Conservation (phyloP, 768 basidiomycete genomes). For the Suillus bovinus region DNA sequence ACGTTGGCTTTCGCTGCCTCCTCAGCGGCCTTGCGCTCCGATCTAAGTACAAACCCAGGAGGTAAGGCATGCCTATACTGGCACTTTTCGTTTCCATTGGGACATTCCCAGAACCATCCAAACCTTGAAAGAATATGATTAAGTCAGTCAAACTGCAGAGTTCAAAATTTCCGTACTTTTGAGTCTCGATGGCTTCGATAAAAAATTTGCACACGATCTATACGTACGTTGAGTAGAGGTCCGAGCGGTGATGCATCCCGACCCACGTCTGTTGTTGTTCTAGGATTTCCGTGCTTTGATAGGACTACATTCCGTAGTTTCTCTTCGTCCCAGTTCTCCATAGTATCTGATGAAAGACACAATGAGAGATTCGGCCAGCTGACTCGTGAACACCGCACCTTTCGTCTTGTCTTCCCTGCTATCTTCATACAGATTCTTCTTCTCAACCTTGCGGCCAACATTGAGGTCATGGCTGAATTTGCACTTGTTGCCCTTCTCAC, state of each 20-base stretch:
- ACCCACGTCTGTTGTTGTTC: slow-evolving; percentile 86
- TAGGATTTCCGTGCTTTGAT: slow-evolving; percentile 87
- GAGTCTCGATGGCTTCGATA: slow-evolving; percentile 91
- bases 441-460: slow-evolving; percentile 88
- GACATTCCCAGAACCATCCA: slow-evolving; percentile 97
- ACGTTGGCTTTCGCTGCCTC: slow-evolving; percentile 87
- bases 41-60: slow-evolving; percentile 93
- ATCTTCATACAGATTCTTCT: slow-evolving; percentile 94
- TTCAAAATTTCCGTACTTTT: slow-evolving; percentile 54
- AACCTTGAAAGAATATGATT: slow-evolving; percentile 43
- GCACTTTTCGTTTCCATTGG: slow-evolving; percentile 77
- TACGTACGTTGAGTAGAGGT: slow-evolving; percentile 5
- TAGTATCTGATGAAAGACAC: slow-evolving; percentile 64
- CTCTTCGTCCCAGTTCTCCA: slow-evolving; percentile 97
- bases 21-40: slow-evolving; percentile 88
- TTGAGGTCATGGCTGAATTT: slow-evolving; percentile 96
- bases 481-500: slow-evolving; percentile 94
- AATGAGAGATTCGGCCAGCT: slow-evolving; percentile 1
- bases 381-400: slow-evolving; percentile 44
- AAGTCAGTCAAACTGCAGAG: slow-evolving; percentile 3
- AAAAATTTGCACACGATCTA: slow-evolving; percentile 99
- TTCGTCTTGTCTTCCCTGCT: slow-evolving; percentile 74
- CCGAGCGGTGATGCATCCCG: slow-evolving; percentile 17
- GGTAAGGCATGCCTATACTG: slow-evolving; percentile 95
- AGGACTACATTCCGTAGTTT: slow-evolving; percentile 87